A percentile compares a stretch with the other conserved stretches of the same genome.
Evolutionary conservation across 805 yeast species (phyloP).

Genomic region (Wickerhamiella alocasiicola): DNA sequence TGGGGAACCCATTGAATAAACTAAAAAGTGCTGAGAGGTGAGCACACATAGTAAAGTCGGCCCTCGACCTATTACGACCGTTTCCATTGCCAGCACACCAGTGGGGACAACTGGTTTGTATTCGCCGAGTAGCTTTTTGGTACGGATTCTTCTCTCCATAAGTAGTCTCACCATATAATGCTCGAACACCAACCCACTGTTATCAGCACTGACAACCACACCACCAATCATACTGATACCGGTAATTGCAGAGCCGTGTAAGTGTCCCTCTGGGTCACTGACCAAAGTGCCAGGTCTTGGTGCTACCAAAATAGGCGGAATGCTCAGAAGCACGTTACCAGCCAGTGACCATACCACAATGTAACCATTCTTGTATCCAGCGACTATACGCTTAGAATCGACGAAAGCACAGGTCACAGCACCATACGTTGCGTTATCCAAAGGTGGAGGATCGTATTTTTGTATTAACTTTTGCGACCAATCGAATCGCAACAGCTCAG

Average conservation of each 20-base stretch:
- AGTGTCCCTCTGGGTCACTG: constrained; percentile 29
- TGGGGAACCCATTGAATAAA: background rate
- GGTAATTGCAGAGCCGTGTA: constrained; percentile 30
- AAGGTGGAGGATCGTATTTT: constrained; percentile 31
- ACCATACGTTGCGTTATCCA: constrained; percentile 28
- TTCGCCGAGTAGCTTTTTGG: constrained; percentile 43
- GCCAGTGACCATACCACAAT: constrained; percentile 66
- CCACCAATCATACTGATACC: constrained; percentile 37
- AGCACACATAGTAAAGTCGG: constrained; percentile 1
- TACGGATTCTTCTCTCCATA: constrained; percentile 36
- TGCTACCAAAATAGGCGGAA: constrained; percentile 22
- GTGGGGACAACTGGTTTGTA: constrained; percentile 17
- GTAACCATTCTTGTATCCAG: constrained; percentile 55
- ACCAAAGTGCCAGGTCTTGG: constrained; percentile 11
- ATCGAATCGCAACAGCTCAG: constrained; percentile 53
- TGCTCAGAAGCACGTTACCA: no score
- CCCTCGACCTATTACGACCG: no score
- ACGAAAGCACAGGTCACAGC: constrained; percentile 43
- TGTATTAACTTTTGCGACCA: constrained; percentile 43
- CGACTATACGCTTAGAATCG: constrained; percentile 57
- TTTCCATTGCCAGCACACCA: background rate
- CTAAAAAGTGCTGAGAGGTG: background rate
- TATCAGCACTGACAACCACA: constrained; percentile 41
- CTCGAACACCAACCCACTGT: constrained; percentile 42
- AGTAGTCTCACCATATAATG: constrained; percentile 55